Conservation (phyloP, 2,329 filamentous ascomycete genomes). For the Verticillium isaacii region DNA sequence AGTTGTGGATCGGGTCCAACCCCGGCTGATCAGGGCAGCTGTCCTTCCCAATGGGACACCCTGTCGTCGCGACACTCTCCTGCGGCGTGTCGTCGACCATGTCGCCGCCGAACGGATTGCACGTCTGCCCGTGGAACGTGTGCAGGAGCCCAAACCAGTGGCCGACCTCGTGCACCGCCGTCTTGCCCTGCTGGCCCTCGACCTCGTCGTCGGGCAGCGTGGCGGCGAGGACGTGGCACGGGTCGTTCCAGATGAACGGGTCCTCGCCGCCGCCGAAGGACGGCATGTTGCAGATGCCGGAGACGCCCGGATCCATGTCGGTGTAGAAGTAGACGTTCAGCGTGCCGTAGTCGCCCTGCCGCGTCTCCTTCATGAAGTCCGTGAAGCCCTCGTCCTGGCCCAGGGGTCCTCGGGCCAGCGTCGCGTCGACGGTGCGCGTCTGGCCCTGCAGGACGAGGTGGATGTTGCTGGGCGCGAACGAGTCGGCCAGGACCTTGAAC, state of each 20-base stretch:
- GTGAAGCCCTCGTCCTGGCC: neutral
- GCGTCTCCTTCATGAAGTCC: constrained; percentile 4
- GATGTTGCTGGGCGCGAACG: constrained; percentile 21
- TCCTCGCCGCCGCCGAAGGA: constrained; percentile 5
- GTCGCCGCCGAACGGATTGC: constrained; percentile 24
- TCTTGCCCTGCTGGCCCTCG: constrained; percentile 19
- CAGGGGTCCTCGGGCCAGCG: neutral
- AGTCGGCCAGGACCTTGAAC: constrained; percentile 18
- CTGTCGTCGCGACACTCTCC: constrained; percentile 3
- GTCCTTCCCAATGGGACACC: constrained; percentile 13
- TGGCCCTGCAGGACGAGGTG: constrained; percentile 20
- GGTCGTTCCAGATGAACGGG: constrained; percentile 10
- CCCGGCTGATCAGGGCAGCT: constrained; percentile 16
- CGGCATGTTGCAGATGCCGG: constrained; percentile 38
- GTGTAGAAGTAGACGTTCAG: constrained; percentile 37
- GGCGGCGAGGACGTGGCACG: constrained; percentile 11
- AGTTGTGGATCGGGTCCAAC: constrained; percentile 18
- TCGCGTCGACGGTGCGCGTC: constrained; percentile 23
- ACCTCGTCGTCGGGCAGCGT: constrained; percentile 16
- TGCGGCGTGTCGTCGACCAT: constrained; percentile 28
- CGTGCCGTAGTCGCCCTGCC: constrained; percentile 28
- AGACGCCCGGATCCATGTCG: constrained; percentile 14
- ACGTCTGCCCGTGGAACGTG: constrained; percentile 23
- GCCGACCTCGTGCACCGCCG: constrained; percentile 20
- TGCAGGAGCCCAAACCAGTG: constrained; percentile 14